Conservation (phyloP, 2,329 filamentous ascomycete genomes). For the Sclerotiophoma versabilis region DNA sequence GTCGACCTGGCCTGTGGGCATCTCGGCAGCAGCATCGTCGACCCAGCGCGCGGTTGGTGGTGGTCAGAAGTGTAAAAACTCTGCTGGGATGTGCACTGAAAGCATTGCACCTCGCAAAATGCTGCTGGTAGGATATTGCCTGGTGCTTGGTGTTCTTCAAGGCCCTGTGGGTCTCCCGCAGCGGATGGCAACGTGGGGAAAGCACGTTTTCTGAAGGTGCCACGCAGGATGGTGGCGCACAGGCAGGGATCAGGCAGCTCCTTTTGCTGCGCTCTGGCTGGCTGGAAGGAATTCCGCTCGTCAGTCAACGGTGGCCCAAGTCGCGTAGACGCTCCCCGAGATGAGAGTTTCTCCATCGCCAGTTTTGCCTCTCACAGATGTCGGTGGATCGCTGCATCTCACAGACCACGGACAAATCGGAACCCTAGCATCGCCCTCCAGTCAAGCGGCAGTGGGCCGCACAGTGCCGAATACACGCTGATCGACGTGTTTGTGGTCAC, state of each 20-base stretch:
- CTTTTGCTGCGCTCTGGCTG: constrained; percentile 14
- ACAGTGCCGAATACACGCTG: constrained; percentile 28
- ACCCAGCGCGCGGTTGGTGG: constrained; percentile 1
- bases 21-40: constrained; percentile 1
- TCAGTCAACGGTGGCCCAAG: constrained; percentile 12
- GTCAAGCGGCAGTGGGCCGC: constrained; percentile 23
- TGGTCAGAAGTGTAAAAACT: constrained; percentile 1
- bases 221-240: constrained; percentile 30
- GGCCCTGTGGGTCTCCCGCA: constrained; percentile 33
- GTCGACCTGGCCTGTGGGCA: constrained; percentile 3
- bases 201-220: constrained; percentile 36
- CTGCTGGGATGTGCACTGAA: constrained; percentile 20
- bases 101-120: constrained; percentile 11
- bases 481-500: constrained; percentile 23
- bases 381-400: neutral
- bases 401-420: constrained; percentile 29
- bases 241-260: constrained; percentile 14
- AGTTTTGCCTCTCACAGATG: neutral
- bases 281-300: constrained; percentile 18
- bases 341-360: constrained; percentile 11
- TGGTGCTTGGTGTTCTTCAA: constrained; percentile 14
- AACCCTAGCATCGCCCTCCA: constrained; percentile 23
- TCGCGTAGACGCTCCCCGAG: constrained; percentile 14
- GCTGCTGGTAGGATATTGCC: constrained; percentile 28
- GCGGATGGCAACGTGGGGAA: constrained; percentile 45